Evolutionary conservation across 345 rosid species (phyloP).

Genomic region (Arabis hirsuta): DNA sequence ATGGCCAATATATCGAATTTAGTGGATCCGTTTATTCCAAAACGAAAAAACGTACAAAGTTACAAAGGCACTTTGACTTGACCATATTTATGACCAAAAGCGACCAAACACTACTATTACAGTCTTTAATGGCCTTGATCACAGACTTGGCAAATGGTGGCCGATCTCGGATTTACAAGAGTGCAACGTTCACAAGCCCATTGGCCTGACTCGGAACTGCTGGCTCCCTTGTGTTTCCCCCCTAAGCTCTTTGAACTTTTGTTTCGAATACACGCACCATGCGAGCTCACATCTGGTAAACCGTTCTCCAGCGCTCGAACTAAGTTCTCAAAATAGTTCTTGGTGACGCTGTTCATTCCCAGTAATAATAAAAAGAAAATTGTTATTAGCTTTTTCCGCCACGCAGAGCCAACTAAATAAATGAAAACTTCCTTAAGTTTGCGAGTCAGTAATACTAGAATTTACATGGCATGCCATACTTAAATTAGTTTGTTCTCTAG

Average conservation of each 20-base stretch:
- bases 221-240: constrained; percentile 58
- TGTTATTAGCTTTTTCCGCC: not conserved
- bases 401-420: not conserved
- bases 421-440: not conserved
- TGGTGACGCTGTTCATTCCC: constrained; percentile 62
- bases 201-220: constrained; percentile 59
- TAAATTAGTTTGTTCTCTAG: not conserved
- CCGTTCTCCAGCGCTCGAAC: constrained; percentile 86
- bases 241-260: constrained; percentile 56
- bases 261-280: constrained; percentile 57
- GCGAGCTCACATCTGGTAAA: constrained; percentile 70
- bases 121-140: constrained; percentile 47
- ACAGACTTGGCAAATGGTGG: constrained; percentile 73
- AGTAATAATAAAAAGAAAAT: not conserved
- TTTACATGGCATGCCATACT: not conserved
- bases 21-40: constrained; percentile 2
- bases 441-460: not conserved
- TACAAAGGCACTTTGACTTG: constrained; percentile 22
- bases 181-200: constrained; percentile 89
- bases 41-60: constrained; percentile 12
- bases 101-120: constrained; percentile 28
- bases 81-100: constrained; percentile 29
- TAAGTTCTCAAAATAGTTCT: constrained; percentile 82
- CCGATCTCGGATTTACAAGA: constrained; percentile 58
- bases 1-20: not conserved